These are phyloP conservation scores for Leptosphaerulina australis DNA, from an alignment of 2,329 filamentous ascomycete species.

Conservation along the genomic window DNA sequence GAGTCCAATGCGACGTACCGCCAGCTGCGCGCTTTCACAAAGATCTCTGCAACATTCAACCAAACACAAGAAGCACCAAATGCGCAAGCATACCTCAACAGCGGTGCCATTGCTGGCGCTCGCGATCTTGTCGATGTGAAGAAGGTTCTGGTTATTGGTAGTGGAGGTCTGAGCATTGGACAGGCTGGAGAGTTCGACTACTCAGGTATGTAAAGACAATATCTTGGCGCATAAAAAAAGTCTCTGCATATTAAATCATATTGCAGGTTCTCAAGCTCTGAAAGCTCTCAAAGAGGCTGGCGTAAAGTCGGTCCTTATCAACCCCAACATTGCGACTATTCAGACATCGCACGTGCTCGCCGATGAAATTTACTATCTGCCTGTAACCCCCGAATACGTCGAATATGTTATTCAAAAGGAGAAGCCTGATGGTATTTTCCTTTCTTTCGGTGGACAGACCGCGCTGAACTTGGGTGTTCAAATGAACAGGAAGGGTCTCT, in stretches of 20 bases:
- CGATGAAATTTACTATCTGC: constrained; percentile 97
- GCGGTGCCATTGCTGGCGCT: constrained; percentile 79
- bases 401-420: constrained; percentile 97
- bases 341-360: constrained; percentile 96
- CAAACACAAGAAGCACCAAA: constrained; percentile 73
- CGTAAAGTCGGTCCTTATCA: constrained; percentile 89
- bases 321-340: constrained; percentile 98
- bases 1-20: constrained; percentile 42
- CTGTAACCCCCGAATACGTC: constrained; percentile 97
- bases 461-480: constrained; percentile 95
- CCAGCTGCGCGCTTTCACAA: constrained; percentile 49
- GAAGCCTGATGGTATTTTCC: constrained; percentile 93
- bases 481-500: constrained; percentile 95
- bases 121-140: constrained; percentile 85
- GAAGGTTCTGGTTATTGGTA: constrained; percentile 96
- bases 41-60: constrained; percentile 43
- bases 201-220: constrained; percentile 68
- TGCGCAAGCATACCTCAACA: constrained; percentile 85
- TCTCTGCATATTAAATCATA: constrained; percentile 22
- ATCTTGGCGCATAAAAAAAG: not conserved
- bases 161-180: constrained; percentile 93
- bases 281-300: constrained; percentile 97
- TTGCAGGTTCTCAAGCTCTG: constrained; percentile 85
- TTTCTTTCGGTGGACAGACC: constrained; percentile 97
- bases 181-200: constrained; percentile 99